Conservation (phyloP, 352 stramenopile species). For the Globisporangium megalacanthum region DNA sequence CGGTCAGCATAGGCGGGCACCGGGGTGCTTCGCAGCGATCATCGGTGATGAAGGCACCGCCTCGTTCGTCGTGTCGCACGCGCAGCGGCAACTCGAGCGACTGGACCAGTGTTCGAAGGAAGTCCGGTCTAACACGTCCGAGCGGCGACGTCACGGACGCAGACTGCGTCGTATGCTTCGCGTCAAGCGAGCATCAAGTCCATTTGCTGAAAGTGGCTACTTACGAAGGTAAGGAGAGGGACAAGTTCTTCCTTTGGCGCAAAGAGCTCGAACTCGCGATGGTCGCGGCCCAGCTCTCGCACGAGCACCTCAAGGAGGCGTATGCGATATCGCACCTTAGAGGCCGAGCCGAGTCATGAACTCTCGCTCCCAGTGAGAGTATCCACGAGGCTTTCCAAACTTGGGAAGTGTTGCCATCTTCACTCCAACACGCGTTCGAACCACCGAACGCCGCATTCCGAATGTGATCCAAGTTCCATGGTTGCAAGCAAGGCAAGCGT, state of each 20-base stretch:
- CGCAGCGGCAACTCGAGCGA: not conserved
- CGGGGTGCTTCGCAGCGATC: too few species aligned
- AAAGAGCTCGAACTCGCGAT: not conserved
- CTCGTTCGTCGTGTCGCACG: too few species aligned
- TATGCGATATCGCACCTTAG: too few species aligned
- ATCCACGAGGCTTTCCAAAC: not conserved
- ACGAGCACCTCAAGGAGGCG: not conserved
- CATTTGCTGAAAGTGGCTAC: not conserved
- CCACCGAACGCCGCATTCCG: too few species aligned
- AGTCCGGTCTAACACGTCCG: not conserved
- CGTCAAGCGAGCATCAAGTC: not conserved
- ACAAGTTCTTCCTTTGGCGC: not conserved
- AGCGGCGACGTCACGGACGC: too few species aligned
- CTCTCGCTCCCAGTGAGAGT: too few species aligned
- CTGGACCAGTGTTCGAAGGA: not conserved
- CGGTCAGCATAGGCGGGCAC: too few species aligned
- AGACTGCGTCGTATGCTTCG: not conserved
- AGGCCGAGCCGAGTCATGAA: too few species aligned
- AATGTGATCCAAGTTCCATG: not conserved
- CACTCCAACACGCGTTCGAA: not conserved
- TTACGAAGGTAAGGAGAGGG: not conserved
- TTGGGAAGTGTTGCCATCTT: not conserved
- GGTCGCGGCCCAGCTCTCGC: too few species aligned
- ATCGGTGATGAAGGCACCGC: too few species aligned
- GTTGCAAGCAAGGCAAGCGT: not conserved